Evolutionary conservation across 31 red algal species (phyloP).

Genomic region (Asparagopsis taxiformis): DNA sequence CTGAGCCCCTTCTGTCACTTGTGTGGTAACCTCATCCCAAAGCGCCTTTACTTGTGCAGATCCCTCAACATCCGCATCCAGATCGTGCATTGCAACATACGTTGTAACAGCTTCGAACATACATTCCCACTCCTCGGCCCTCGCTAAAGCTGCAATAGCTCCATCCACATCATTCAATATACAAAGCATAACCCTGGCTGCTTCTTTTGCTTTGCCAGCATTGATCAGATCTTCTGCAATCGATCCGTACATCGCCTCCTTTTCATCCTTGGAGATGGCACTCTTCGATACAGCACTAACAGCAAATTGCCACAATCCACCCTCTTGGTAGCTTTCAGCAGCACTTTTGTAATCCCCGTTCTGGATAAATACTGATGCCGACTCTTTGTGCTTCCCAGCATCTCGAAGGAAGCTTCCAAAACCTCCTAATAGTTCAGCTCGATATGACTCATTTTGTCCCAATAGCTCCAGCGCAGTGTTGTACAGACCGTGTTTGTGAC

Average conservation of each 20-base stretch:
- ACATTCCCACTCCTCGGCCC: slow-evolving; percentile 39
- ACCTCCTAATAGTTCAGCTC: slow-evolving; percentile 20
- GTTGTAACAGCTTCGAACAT: slow-evolving; percentile 27
- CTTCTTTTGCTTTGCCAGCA: slow-evolving; percentile 14
- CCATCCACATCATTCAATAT: slow-evolving; percentile 36
- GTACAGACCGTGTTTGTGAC: slow-evolving; percentile 43
- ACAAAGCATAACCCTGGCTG: slow-evolving; percentile 8
- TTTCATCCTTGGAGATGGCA: slow-evolving; percentile 1
- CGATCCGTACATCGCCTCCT: slow-evolving; percentile 1
- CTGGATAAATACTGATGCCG: slow-evolving; percentile 40
- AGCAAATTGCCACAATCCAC: slow-evolving; percentile 37
- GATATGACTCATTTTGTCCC: slow-evolving; percentile 1
- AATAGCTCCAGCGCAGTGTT: slow-evolving; percentile 41
- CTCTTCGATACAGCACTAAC: slow-evolving; percentile 15
- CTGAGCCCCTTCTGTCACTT: slow-evolving; percentile 20
- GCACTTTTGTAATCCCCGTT: slow-evolving; percentile 23
- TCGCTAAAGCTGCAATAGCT: slow-evolving; percentile 26
- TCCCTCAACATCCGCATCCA: neutral
- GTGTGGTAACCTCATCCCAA: neutral
- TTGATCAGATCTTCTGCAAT: slow-evolving; percentile 36
- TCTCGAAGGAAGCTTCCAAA: slow-evolving; percentile 16
- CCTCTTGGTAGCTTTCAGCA: slow-evolving; percentile 39
- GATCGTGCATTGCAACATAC: neutral
- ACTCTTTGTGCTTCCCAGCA: slow-evolving; percentile 13
- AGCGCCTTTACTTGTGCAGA: neutral